Base-by-base conservation (phyloP, 2,329 filamentous ascomycete genomes). In the Clarireedia sp. region DNA sequence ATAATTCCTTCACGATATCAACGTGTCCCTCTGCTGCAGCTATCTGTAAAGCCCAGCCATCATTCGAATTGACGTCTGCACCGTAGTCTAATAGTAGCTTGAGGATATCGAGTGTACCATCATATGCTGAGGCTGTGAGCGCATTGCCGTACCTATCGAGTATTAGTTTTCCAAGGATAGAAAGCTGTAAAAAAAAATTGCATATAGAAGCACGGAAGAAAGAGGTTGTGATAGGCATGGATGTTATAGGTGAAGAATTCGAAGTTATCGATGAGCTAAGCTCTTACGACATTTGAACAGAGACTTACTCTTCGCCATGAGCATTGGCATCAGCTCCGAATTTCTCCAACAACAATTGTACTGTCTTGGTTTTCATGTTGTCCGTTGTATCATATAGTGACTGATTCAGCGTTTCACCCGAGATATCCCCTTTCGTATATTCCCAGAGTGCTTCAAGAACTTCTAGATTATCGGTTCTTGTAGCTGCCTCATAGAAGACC, bases 21-120 rank as follows among this genome's bases (percentile, higher is more conserved):
- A 55, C n/a, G 7, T 40, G 46, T 14, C 52, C 52, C n/a, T 40
- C 40, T 12, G 10, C 37, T 12, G 52, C 44, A 41, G 52, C 52
- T 19, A 21, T 43, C 33, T 55, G 52, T 49, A 55, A 33, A 26
- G 47, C 38, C 38, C 38, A 41, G 38, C 38, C 38, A 41, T 41
- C 38, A 2, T 41, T 16, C 3, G 16, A 41, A 41, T 46, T 46
- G 14, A 46, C 44, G 14, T 23, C 14, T 14, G 44, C 44, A 46
- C 44, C 44, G 14, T 46, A 7, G 16, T 46, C 21, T 16, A 46
- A 46, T 10, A 46, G 44, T 7, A 46, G 9, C 16, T 23, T 46
- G 7, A 46, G n/a, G 24, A 26, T 17, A 14, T 46, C 19, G 7
- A 16, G 17, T 19, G 17, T 46, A 9, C 8, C 44, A 5, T 16